Evolutionary conservation across 2,329 filamentous ascomycete species (phyloP), one percentile per base, ranked within the genome.

Genomic region (Tricladium varicosporioides): DNA sequence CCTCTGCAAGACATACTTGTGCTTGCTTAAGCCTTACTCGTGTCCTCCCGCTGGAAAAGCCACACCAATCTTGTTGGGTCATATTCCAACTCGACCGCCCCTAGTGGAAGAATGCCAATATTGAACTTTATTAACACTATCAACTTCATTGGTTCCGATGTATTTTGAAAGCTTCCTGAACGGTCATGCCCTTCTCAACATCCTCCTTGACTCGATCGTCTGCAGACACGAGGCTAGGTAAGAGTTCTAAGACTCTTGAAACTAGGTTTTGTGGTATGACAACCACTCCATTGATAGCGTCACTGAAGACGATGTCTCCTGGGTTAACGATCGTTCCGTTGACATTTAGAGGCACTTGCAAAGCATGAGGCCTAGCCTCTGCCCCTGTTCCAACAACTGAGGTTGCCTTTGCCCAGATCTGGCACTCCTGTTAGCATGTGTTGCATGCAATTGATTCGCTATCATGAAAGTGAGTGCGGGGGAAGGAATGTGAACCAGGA

Each of bases 221-320:
- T 42, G 83, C 82, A 36, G 59, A 60, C 11, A 64, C 60, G 14
- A 71, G 58, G 7, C 27, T 50, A 2, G 69, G 68, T 14, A 69
- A 48, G 13, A 90, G 66, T 49, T 81, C 80, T 11, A 89, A 66
- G 16, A 90, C 81, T 48, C 80, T 78, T 10, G 78, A 76, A 9
- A 91, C 69, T 65, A 83, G 81, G 33, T 78, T 78, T 48, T 75
- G 73, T 1, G 88, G 88, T 56, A 92, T 87, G 27, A 83, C 78
- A 11, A 89, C 87, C 1, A 88, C 81, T 0, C 86, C 88, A 61
- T 90, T 88, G n/a, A 76, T 73, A 4, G 83, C 79, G 69, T 92
- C 89, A 55, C 83, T 81, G 71, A 90, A 85, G 47, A 89, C 77
- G 40, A 91, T 78, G 70, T 92, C 89, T 7, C 87, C 86, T 70